Base-by-base conservation (phyloP, 495 filamentous ascomycete species). In the Thermothielavioides terrestris region DNA sequence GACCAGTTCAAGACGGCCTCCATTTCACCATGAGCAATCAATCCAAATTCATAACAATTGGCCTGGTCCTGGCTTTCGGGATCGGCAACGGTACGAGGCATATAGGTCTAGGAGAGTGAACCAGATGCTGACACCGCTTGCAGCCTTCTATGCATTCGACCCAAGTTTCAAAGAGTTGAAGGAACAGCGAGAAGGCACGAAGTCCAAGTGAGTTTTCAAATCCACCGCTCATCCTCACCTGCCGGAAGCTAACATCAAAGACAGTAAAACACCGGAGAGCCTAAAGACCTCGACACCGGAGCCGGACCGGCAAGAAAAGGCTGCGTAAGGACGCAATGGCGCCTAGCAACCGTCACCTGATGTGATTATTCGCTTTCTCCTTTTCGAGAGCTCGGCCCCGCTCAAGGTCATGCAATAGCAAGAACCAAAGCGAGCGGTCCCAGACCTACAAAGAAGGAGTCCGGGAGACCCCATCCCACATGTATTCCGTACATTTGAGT, bases 131-230 rank as follows among this genome's bases (percentile, higher is more conserved):
- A 58, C 52, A 30, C 18, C 10, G 31, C 11, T n/a, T n/a, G 10
- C 46, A 77, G 74, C 70, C 15, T 64, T 67, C 43, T 74, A 69
- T 51, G 61, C 65, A 3, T 73, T 76, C 50, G 58, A 60, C 14
- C 70, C 73, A 7, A 42, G 52, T 18, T 53, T 76, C 4, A 61
- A 62, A 53, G 68, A 69, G 12, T 47, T 68, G 31, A 65, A 66
- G 20, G 47, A 67, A 6, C 54, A 61, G 26, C 41, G 46, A 36
- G 55, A 68, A 1, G 52, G 49, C 18, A 35, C 46, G 14, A 35
- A 41, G 23, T n/a, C 54, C 4, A 42, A 42, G 53, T 59, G 34
- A 48, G 56, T 10, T 44, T 38, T 14, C n/a, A 3, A 7, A n/a
- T 38, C 2, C 20, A 32, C 14, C 23, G 10, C 9, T 17, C 10